phyloP scores from a whole-genome alignment of 2,329 filamentous ascomycete species.

The Amylocarpus encephaloides region DNA sequence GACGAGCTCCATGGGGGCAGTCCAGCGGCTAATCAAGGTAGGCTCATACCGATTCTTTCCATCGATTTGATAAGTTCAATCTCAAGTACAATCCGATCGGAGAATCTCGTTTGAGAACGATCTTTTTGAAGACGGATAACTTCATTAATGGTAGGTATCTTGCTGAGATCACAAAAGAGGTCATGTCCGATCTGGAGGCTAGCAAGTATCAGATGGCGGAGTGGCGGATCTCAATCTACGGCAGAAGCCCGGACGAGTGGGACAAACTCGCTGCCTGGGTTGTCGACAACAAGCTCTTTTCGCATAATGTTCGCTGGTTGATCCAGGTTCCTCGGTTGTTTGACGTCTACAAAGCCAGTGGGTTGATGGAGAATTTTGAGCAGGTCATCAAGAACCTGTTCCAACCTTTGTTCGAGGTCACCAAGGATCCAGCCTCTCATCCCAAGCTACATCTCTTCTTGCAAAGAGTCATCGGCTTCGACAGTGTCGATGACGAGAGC shows the following conservation, averaged over 20 bases:
- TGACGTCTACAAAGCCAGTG: slow-evolving; percentile 88
- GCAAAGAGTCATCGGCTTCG: slow-evolving; percentile 91
- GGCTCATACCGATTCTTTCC: slow-evolving; percentile 96
- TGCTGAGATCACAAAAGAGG: slow-evolving; percentile 96
- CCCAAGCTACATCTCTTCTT: slow-evolving; percentile 93
- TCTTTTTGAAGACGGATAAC: slow-evolving; percentile 98
- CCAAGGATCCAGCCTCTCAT: slow-evolving; percentile 75
- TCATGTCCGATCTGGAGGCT: slow-evolving; percentile 92
- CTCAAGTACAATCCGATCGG: slow-evolving; percentile 97
- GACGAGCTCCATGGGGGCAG: not conserved
- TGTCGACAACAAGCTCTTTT: slow-evolving; percentile 95
- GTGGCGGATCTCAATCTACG: slow-evolving; percentile 98
- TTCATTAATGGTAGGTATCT: slow-evolving; percentile 93
- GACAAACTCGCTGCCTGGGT: slow-evolving; percentile 97
- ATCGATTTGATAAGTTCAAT: slow-evolving; percentile 99
- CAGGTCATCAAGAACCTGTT: slow-evolving; percentile 89
- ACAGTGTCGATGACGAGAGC: slow-evolving; percentile 97
- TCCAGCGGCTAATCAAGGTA: slow-evolving; percentile 31
- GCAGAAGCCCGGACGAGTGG: slow-evolving; percentile 88
- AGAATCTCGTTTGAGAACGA: slow-evolving; percentile 91
- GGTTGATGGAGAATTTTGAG: slow-evolving; percentile 82
- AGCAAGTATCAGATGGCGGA: slow-evolving; percentile 99
- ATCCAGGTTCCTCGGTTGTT: slow-evolving; percentile 92
- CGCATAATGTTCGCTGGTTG: slow-evolving; percentile 94
- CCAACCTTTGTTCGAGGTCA: slow-evolving; percentile 89